Base-by-base conservation (phyloP, 192 early-diverging fungal genomes). In the Dissophora ornata region DNA sequence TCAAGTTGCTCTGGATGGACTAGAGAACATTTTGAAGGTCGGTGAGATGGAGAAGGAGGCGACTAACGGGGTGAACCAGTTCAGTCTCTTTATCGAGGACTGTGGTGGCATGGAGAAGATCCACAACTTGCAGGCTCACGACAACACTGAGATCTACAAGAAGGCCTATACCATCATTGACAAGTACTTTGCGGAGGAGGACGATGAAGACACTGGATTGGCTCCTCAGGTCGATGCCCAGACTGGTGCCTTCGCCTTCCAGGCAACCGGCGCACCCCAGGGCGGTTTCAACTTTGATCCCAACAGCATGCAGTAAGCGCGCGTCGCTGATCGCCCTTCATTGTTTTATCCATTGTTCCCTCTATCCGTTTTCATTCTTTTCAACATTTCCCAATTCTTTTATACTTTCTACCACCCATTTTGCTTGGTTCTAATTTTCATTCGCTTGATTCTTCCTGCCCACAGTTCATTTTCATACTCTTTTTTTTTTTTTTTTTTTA, bases 11-110 rank as follows among this genome's bases (percentile, higher is more conserved):
- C 79, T 98, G 56, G 98, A 99, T 71, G 98, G 94, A 32, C 77
- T 99, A 63, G 98, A 99, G 81, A 99, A 98, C 81, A 95, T 98
- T 73, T 84, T 99, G 28, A 96, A 95, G 85, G 96, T 96, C 49
- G 98, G 98, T 42, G 95, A 98, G 64, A 67, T 89, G 44, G 95
- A 97, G 62, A 90, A 89, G 80, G 82, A 84, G 51, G 62, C 81
- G 41, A 82, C 69, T 24, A 81, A 87, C 47, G 87, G 86, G 34
- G 54, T 90, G 54, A 99, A 99, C 81, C 86, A 90, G 78, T 98
- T 92, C 82, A 91, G 96, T 44, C 67, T 96, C 36, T 90, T 79
- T 67, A 90, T 99, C 67, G 98, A 99, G 83, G 95, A 96, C 68
- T 93, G 90, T 44, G 94, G 90, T 53, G 98, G 97, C 42, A 93